Evolutionary conservation across 1,284 basidiomycete genomes (phyloP).

Genomic region (Leccinum idahoense): DNA sequence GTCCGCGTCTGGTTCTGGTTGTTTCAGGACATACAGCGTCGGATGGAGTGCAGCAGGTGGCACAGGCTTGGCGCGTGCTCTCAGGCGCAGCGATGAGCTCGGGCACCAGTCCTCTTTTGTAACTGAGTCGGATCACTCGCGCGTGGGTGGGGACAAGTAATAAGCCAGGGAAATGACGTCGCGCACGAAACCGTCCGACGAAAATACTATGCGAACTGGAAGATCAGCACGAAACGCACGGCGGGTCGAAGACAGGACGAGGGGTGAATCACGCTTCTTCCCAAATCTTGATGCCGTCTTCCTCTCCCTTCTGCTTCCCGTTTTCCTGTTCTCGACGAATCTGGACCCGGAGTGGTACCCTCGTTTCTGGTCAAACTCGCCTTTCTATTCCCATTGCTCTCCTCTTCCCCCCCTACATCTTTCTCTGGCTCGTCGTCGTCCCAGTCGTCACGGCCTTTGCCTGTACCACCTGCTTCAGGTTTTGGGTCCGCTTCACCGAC

Average conservation of each 20-base stretch:
- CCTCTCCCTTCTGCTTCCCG: too few relatives aligned
- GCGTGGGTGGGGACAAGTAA: not conserved
- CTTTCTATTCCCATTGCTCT: not conserved
- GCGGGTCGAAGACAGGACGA: too few relatives aligned
- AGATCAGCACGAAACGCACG: slow-evolving; percentile 7
- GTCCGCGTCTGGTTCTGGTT: too few relatives aligned
- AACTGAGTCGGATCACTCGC: slow-evolving; percentile 25
- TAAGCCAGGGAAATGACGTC: too few relatives aligned
- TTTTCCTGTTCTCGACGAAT: too few relatives aligned
- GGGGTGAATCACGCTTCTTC: too few relatives aligned
- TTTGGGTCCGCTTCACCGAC: slow-evolving; percentile 2
- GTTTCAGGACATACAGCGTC: too few relatives aligned
- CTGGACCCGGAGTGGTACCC: not conserved
- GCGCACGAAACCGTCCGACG: too few relatives aligned
- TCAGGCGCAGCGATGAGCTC: slow-evolving; percentile 36
- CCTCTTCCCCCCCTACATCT: too few relatives aligned
- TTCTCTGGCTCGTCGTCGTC: slow-evolving; percentile 12
- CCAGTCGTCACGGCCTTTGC: slow-evolving; percentile 37
- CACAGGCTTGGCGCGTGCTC: slow-evolving; percentile 19
- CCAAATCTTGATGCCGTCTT: too few relatives aligned
- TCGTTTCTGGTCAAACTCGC: not conserved
- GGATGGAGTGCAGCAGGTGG: too few relatives aligned
- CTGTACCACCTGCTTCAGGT: slow-evolving; percentile 1
- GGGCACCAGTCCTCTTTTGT: slow-evolving; percentile 41
- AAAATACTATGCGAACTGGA: too few relatives aligned